Evolutionary conservation across 2,329 filamentous ascomycete species (phyloP).

Genomic region (Amauroascus niger): DNA sequence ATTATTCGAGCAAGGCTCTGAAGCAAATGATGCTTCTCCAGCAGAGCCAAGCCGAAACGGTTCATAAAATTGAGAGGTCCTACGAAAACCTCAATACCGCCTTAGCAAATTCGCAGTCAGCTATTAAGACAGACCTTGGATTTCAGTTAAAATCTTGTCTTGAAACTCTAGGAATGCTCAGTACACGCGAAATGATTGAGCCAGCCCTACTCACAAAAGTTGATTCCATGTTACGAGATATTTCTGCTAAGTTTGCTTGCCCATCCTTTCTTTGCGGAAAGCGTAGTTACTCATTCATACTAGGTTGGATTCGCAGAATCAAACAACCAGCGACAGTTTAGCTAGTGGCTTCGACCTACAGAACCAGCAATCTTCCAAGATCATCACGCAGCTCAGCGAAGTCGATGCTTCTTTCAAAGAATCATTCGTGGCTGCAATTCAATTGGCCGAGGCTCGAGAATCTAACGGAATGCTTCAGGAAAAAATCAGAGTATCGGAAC

Average conservation of each 20-base stretch:
- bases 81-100: constrained; percentile 3
- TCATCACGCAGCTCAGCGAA: constrained; percentile 18
- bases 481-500: constrained; percentile 18
- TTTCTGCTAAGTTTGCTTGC: constrained; percentile 22
- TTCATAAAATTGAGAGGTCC: constrained; percentile 5
- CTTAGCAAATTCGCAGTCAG: background rate
- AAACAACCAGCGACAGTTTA: constrained; percentile 17
- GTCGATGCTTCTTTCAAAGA: background rate
- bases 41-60: constrained; percentile 9
- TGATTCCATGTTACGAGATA: constrained; percentile 11
- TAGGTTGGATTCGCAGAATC: constrained; percentile 22
- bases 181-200: background rate
- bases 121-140: constrained; percentile 10
- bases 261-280: background rate
- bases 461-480: constrained; percentile 18
- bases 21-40: constrained; percentile 7
- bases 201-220: constrained; percentile 3
- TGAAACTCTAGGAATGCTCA: constrained; percentile 8
- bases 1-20: constrained; percentile 10
- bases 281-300: background rate
- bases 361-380: constrained; percentile 13
- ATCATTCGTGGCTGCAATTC: constrained; percentile 17
- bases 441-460: constrained; percentile 20
- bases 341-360: constrained; percentile 13
- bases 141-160: constrained; percentile 9